A percentile compares a stretch with the other conserved stretches of the same genome.
phyloP scores from a whole-genome alignment of 1,284 basidiomycete genomes.

The Malassezia dermatis region DNA sequence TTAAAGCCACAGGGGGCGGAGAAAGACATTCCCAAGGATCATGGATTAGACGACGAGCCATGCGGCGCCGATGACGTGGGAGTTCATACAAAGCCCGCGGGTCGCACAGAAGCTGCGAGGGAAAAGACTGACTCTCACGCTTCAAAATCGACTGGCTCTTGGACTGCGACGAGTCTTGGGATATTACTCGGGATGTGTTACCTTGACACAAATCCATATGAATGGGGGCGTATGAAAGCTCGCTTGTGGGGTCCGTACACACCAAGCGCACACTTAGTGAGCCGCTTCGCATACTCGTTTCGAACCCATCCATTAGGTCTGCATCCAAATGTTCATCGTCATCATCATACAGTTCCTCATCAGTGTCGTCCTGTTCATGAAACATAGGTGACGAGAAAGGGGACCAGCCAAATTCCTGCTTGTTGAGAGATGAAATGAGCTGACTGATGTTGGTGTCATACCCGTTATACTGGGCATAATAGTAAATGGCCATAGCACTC shows the following conservation, averaged over 20 bases:
- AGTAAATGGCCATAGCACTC: constrained; percentile 12
- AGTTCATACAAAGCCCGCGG: not conserved
- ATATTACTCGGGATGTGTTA: not conserved
- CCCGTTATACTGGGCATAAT: constrained; percentile 1
- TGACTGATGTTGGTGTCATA: constrained; percentile 3
- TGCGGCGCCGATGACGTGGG: constrained; percentile 18
- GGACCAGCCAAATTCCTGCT: not conserved
- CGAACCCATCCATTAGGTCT: constrained; percentile 18
- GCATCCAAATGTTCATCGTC: constrained; percentile 21
- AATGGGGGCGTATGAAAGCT: constrained; percentile 27
- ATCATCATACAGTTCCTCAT: constrained; percentile 22
- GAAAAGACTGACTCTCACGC: constrained; percentile 25
- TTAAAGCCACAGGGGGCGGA: constrained; percentile 4
- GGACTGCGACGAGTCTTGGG: not conserved
- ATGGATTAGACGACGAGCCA: constrained; percentile 15
- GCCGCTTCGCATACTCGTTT: constrained; percentile 11
- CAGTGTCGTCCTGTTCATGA: not conserved
- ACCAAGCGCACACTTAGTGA: constrained; percentile 17
- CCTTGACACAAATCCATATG: constrained; percentile 24
- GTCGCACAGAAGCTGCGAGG: constrained; percentile 17
- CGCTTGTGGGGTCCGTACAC: constrained; percentile 34
- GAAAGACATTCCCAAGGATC: not conserved
- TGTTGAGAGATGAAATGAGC: not conserved
- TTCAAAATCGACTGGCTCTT: constrained; percentile 26
- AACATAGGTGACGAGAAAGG: not conserved